Conservation (phyloP, 129 eudicot genomes). For the Daucus carota region DH1_v3.0 NC_030387.2:39992501-39993000, state of each 20-base stretch:
- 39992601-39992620: slow-evolving; percentile 29
- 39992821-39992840: slow-evolving; percentile 36
- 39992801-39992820: slow-evolving; percentile 40
- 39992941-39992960: slow-evolving; percentile 52
- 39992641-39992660: slow-evolving; percentile 30
- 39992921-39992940: slow-evolving; percentile 53
- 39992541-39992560: slow-evolving; percentile 34
- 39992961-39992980: slow-evolving; percentile 41
- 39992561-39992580: slow-evolving; percentile 33
- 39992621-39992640: slow-evolving; percentile 42
- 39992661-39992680: slow-evolving; percentile 45
- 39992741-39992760: slow-evolving; percentile 30
- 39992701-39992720: slow-evolving; percentile 33
- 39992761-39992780: slow-evolving; percentile 35
- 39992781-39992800: slow-evolving; percentile 26
- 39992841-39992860: slow-evolving; percentile 47
- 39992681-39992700: slow-evolving; percentile 22
- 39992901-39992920: slow-evolving; percentile 57
- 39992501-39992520: slow-evolving; percentile 33
- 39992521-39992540: slow-evolving; percentile 35
- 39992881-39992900: slow-evolving; percentile 55
- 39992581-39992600: slow-evolving; percentile 36
- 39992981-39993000: slow-evolving; percentile 37
- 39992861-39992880: slow-evolving; percentile 46
- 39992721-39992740: slow-evolving; percentile 25